Evolutionary conservation across 192 early-diverging fungal genomes (phyloP).

Genomic region (Backusella australiensis): DNA sequence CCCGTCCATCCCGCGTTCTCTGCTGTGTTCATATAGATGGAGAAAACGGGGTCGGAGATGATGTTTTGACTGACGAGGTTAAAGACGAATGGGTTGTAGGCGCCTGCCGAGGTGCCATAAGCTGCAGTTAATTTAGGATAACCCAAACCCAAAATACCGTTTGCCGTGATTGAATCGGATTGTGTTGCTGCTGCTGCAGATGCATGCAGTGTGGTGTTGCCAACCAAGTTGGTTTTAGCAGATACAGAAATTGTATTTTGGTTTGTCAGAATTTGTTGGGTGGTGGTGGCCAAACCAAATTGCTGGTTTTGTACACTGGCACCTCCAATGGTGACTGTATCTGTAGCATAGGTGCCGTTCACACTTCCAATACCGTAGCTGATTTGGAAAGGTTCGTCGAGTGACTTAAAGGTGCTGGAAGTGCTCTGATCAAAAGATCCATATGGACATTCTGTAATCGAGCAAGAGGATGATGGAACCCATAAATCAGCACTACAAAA

Average conservation of each 20-base stretch:
- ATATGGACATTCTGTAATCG: conserved; percentile 15
- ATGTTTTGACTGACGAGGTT: conserved; percentile 25
- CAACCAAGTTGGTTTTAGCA: background rate
- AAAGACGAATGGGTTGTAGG: conserved; percentile 36
- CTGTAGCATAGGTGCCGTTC: conserved; percentile 30
- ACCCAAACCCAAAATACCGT: conserved; percentile 37
- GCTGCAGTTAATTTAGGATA: conserved; percentile 29
- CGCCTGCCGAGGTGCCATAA: background rate
- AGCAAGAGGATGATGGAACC: conserved; percentile 25
- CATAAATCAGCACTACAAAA: conserved; percentile 29
- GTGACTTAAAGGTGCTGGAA: conserved; percentile 19
- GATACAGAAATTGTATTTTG: conserved; percentile 4
- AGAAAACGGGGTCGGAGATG: conserved; percentile 28
- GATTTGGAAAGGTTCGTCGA: conserved; percentile 6
- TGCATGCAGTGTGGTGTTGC: background rate
- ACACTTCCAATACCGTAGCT: conserved; percentile 25
- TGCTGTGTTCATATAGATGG: conserved; percentile 29
- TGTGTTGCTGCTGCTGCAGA: background rate
- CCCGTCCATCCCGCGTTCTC: conserved; percentile 31
- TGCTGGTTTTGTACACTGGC: conserved; percentile 23
- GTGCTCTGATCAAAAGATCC: conserved; percentile 3
- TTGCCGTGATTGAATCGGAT: background rate
- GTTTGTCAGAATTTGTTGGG: conserved; percentile 28
- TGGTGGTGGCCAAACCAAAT: conserved; percentile 31
- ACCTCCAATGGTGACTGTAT: conserved; percentile 32